phyloP scores from a whole-genome alignment of 1,139 yeast genomes.

The Saccharomyces hybrid region DNA sequence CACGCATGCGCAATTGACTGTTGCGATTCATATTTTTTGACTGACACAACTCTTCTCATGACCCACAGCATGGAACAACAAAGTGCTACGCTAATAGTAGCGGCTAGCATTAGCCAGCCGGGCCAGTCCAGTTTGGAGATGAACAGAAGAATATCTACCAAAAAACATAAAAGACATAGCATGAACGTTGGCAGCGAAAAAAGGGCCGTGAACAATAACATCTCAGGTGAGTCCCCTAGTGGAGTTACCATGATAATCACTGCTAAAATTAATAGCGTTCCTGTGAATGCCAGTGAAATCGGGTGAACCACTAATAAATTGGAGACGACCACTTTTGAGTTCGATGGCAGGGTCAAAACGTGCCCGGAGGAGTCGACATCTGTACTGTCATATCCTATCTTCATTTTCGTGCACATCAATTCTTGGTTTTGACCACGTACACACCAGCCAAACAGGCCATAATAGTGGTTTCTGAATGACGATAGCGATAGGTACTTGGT shows the following conservation, averaged over 20 bases:
- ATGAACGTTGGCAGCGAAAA: constrained; percentile 41
- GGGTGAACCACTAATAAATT: constrained; percentile 71
- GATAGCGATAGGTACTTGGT: constrained; percentile 43
- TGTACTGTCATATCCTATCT: constrained; percentile 26
- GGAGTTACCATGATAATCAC: constrained; percentile 32
- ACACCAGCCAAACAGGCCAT: constrained; percentile 87
- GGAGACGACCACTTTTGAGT: constrained; percentile 60
- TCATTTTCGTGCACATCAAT: constrained; percentile 41
- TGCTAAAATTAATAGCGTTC: constrained; percentile 37
- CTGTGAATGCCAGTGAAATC: constrained; percentile 62
- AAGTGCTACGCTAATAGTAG: constrained; percentile 42
- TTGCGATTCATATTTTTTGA: constrained; percentile 34
- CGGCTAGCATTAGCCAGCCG: constrained; percentile 59
- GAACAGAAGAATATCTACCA: constrained; percentile 50
- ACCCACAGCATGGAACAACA: constrained; percentile 22
- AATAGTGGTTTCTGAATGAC: constrained; percentile 43
- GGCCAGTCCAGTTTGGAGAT: constrained; percentile 59
- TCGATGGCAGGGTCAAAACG: constrained; percentile 43
- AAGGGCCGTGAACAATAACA: constrained; percentile 30
- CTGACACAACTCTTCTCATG: constrained; percentile 45
- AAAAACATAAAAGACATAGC: constrained; percentile 44
- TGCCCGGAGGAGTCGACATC: constrained; percentile 20
- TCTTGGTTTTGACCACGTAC: constrained; percentile 38
- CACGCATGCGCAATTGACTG: constrained; percentile 7
- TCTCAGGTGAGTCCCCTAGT: constrained; percentile 31